Evolutionary conservation across 805 yeast genomes (phyloP).

Genomic region (Pichia exigua): DNA sequence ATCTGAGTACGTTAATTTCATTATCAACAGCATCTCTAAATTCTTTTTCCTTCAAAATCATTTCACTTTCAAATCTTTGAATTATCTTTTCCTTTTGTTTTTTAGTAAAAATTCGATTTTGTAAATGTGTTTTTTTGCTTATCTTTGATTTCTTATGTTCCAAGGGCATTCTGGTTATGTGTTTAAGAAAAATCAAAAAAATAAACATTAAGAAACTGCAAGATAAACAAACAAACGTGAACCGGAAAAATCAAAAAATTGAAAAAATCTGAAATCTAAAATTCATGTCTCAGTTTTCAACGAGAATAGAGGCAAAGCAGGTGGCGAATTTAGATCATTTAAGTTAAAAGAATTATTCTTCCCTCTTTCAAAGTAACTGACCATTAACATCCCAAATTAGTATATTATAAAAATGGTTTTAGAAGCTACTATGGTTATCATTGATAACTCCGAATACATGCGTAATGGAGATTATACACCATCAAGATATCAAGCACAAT

Average conservation of each 20-base stretch:
- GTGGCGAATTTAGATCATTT: not conserved
- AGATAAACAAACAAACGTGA: not conserved
- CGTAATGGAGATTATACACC: constrained; percentile 92
- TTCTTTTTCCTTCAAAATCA: constrained; percentile 13
- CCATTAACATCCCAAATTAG: no score
- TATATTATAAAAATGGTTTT: constrained; percentile 54
- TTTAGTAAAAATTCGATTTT: constrained; percentile 19
- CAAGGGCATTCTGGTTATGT: no score
- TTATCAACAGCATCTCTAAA: constrained; percentile 13
- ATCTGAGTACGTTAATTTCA: constrained; percentile 22
- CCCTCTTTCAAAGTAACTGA: no score
- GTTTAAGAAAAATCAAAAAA: no score
- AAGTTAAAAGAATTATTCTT: no score
- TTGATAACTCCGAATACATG: constrained; percentile 94
- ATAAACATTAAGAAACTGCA: no score
- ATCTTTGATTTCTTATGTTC: not conserved
- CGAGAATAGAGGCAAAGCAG: not conserved
- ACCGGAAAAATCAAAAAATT: not conserved
- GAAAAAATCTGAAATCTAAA: not conserved
- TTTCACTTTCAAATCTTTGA: constrained; percentile 19
- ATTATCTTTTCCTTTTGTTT: constrained; percentile 33
- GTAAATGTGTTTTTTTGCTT: not conserved
- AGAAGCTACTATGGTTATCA: constrained; percentile 92
- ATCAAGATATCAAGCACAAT: constrained; percentile 85
- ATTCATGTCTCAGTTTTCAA: not conserved